Conservation (phyloP, 106 monocot species). For the Allium cepa region DNA sequence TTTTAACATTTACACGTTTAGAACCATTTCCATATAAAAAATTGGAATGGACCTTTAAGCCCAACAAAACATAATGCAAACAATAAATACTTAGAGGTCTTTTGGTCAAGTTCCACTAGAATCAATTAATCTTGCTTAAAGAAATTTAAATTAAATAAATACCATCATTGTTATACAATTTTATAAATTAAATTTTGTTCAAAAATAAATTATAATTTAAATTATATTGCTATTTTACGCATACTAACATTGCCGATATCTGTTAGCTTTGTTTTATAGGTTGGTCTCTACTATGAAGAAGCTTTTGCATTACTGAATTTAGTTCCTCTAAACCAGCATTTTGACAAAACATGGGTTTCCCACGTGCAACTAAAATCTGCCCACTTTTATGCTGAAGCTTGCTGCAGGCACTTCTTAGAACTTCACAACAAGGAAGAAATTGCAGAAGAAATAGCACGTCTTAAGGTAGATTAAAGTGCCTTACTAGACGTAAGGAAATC, state of each 20-base stretch:
- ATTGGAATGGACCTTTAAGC: too few relatives aligned
- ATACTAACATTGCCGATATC: background rate
- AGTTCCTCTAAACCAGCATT: conserved; percentile 55
- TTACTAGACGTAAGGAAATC: conserved; percentile 56
- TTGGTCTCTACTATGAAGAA: conserved; percentile 46
- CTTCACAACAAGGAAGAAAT: conserved; percentile 76
- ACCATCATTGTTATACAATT: too few relatives aligned
- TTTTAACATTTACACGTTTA: too few relatives aligned
- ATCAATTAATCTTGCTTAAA: too few relatives aligned
- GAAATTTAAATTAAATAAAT: too few relatives aligned
- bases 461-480: conserved; percentile 47
- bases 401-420: conserved; percentile 42
- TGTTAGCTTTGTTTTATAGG: conserved; percentile 13
- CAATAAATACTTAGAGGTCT: too few relatives aligned
- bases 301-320: conserved; percentile 30
- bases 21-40: too few relatives aligned
- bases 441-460: conserved; percentile 63
- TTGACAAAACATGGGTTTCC: conserved; percentile 47
- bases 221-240: too few relatives aligned
- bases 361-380: conserved; percentile 57
- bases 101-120: too few relatives aligned
- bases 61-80: too few relatives aligned
- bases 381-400: conserved; percentile 69
- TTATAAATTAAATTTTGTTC: too few relatives aligned
- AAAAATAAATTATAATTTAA: too few relatives aligned